Evolutionary conservation across 306 rosid genomes (phyloP).

Genomic region (Betula pendula): DNA sequence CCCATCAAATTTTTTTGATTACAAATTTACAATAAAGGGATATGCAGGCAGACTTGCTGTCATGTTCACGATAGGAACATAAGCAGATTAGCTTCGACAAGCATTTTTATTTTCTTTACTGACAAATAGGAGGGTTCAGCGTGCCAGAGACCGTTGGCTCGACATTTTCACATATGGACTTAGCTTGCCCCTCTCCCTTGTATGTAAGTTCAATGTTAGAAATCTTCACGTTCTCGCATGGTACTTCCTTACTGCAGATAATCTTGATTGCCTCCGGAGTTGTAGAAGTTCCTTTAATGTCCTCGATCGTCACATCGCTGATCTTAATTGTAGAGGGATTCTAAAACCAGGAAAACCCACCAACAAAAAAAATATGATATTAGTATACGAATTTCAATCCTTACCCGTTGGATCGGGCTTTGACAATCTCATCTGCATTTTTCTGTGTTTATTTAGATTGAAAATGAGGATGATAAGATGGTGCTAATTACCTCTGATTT

Average conservation of each 20-base stretch:
- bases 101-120: too few species aligned
- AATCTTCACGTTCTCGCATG: slow-evolving; percentile 19
- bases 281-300: slow-evolving; percentile 23
- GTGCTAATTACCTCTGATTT: not conserved
- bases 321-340: slow-evolving; percentile 17
- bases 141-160: slow-evolving; percentile 12
- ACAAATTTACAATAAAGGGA: too few species aligned
- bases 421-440: too few species aligned
- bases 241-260: slow-evolving; percentile 20
- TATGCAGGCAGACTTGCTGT: too few species aligned
- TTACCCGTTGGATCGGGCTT: too few species aligned
- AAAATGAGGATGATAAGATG: too few species aligned
- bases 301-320: slow-evolving; percentile 19
- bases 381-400: too few species aligned
- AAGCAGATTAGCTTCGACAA: too few species aligned
- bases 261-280: slow-evolving; percentile 16
- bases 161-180: slow-evolving; percentile 16
- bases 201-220: slow-evolving; percentile 13
- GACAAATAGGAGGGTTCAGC: slow-evolving; percentile 21
- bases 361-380: not conserved
- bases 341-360: not conserved
- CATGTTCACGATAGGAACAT: too few species aligned
- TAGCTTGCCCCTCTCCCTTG: slow-evolving; percentile 7
- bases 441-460: not conserved
- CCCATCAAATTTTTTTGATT: too few species aligned